Base-by-base conservation (phyloP, 139 green algal species). In the Spirogloea muscicola region DNA sequence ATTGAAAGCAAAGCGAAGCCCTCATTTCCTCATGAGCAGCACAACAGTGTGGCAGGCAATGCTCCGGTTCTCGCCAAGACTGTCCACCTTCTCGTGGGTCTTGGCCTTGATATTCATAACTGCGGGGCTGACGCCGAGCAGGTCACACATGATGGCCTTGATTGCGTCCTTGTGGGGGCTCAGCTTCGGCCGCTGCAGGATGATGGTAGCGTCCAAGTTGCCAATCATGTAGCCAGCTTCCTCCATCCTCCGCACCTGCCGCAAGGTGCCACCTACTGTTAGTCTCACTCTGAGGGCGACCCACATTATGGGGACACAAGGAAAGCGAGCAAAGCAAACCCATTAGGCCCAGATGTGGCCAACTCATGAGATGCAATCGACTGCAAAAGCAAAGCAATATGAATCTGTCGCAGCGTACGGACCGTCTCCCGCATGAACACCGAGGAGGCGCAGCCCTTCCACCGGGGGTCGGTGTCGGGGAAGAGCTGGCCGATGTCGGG, bases 51-150 rank as follows among this genome's bases (percentile, higher is more conserved):
- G 90, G 84, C 90, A 96, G 0, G 85, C 93, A 46, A 99, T 96
- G 81, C 86, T 93, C 31, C 94, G 84, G 86, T 96, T 94, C 86
- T 99, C 94, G 0, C 94, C 94, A 29, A 99, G 85, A 70, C 84
- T 93, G 86, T 99, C 94, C 34, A 99, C 95, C 84, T 98, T 98
- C 77, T 99, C 95, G 82, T 98, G 94, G 21, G 95, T 99, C 84
- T 97, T 97, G 55, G 95, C 95, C 87, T 97, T 98, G 74, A 98
- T 86, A 86, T 97, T 97, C 55, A 95, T 86, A 3, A 88, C 82
- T 2, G 39, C 65, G 6, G 10, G 87, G 33, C 57, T 21, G 9
- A 71, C 62, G 34, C 46, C 38, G 29, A 82, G 43, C n/a, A 82
- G 52, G n/a, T 76, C 68, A 25, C 69, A 79, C 16, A 99, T 93